phyloP scores from a whole-genome alignment of 2,329 filamentous ascomycete species.

The Calonectria pseudoturangicola region DNA sequence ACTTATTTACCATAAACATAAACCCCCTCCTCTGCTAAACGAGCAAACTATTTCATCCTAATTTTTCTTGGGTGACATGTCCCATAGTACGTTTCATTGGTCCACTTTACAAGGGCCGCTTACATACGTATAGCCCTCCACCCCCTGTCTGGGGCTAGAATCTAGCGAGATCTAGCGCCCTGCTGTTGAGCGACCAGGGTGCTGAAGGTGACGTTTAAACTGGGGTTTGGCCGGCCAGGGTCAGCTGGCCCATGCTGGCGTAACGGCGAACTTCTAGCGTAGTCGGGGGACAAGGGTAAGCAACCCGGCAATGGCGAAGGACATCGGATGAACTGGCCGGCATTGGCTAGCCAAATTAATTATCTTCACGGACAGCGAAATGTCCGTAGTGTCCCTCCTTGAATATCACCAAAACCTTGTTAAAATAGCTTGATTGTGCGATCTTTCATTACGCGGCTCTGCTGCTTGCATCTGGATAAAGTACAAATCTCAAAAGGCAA shows the following conservation, averaged over 20 bases:
- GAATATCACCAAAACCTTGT: background rate
- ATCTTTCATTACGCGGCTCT: background rate
- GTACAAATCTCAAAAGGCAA: background rate
- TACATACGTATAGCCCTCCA: background rate
- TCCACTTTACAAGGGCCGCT: constrained; percentile 6
- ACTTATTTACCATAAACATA: too few species aligned
- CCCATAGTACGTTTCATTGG: background rate
- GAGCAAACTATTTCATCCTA: background rate
- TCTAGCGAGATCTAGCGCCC: background rate
- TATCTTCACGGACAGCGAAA: background rate
- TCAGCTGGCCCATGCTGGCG: constrained; percentile 2
- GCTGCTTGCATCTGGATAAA: background rate
- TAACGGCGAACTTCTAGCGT: background rate
- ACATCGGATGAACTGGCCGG: too few species aligned
- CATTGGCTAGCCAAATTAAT: too few species aligned
- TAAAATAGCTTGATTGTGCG: background rate
- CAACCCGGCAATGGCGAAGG: background rate
- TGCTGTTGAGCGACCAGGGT: background rate
- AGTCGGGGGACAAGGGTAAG: background rate
- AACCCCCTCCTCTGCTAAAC: background rate
- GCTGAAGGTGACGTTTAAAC: constrained; percentile 18
- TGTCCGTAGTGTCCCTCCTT: background rate
- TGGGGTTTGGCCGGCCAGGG: background rate
- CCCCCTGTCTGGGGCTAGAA: background rate
- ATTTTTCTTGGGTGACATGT: background rate